Conservation (phyloP, 768 basidiomycete species). For the Sarcomyxa edulis region DNA sequence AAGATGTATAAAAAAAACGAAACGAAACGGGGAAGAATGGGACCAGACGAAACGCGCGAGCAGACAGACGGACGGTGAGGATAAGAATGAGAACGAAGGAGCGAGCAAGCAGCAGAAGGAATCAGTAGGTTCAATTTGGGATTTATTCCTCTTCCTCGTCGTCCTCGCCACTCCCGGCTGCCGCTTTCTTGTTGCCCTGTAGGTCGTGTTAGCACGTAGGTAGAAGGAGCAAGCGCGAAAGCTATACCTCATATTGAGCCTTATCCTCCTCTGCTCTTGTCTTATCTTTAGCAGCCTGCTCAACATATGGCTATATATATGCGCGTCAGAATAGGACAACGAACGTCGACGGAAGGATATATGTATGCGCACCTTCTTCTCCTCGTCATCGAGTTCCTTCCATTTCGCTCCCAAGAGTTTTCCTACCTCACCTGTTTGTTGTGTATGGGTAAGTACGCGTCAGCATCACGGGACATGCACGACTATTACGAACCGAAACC, state of each 20-base stretch:
- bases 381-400: conserved; percentile 89
- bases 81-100: conserved; percentile 2
- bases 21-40: no score
- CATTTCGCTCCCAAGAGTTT: conserved; percentile 94
- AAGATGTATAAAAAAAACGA: no score
- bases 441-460: no score
- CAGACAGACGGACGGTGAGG: not conserved
- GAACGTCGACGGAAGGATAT: conserved; percentile 5
- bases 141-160: conserved; percentile 20
- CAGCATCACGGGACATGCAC: conserved; percentile 9
- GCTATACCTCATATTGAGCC: conserved; percentile 39
- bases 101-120: not conserved
- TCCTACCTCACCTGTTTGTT: conserved; percentile 87
- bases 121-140: conserved; percentile 3
- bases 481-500: conserved; percentile 65
- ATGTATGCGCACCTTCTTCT: conserved; percentile 90
- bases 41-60: not conserved
- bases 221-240: not conserved
- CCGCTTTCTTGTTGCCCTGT: conserved; percentile 24
- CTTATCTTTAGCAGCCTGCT: conserved; percentile 86
- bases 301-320: conserved; percentile 70
- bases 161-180: conserved; percentile 25
- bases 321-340: conserved; percentile 2
- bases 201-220: not conserved
- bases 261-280: conserved; percentile 81